These are phyloP conservation scores for Staphylotrichum longicolle DNA, from an alignment of 495 filamentous ascomycete genomes.

Conservation along the genomic window DNA sequence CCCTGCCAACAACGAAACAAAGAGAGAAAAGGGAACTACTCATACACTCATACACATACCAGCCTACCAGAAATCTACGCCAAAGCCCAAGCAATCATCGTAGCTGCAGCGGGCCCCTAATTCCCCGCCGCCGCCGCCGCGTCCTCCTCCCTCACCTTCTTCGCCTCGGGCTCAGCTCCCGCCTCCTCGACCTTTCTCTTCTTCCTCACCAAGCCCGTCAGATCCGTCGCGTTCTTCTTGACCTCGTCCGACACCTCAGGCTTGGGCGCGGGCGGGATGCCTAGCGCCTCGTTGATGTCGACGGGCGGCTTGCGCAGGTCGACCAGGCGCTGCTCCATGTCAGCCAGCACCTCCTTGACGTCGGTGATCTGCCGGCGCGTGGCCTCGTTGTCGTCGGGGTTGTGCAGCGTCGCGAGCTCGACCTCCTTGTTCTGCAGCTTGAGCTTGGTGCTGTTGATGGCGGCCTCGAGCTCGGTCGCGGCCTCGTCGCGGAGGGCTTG, in stretches of 20 bases:
- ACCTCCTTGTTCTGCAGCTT: slow-evolving; percentile 73
- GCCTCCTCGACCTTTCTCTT: slow-evolving; percentile 56
- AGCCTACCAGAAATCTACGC: no score
- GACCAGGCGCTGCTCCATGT: slow-evolving; percentile 71
- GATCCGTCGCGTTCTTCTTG: slow-evolving; percentile 75
- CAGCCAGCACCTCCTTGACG: slow-evolving; percentile 79
- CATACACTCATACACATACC: no score
- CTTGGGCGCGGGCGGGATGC: slow-evolving; percentile 44
- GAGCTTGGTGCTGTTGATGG: slow-evolving; percentile 73
- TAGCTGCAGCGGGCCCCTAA: no score
- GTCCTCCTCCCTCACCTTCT: slow-evolving; percentile 35
- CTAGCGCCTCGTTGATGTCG: slow-evolving; percentile 57
- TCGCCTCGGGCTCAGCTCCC: slow-evolving; percentile 42
- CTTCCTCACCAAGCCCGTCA: slow-evolving; percentile 81
- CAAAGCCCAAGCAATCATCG: no score
- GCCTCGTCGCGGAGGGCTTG: slow-evolving; percentile 71
- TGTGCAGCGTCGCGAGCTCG: slow-evolving; percentile 53
- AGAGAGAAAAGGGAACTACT: no score
- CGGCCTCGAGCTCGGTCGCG: slow-evolving; percentile 71
- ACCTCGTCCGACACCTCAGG: slow-evolving; percentile 70
- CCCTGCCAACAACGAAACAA: no score
- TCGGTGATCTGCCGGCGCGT: slow-evolving; percentile 69
- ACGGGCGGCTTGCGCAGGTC: slow-evolving; percentile 73
- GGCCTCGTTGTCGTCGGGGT: slow-evolving; percentile 55
- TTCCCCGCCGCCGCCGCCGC: background rate